Evolutionary conservation across 2,329 filamentous ascomycete species (phyloP).

Genomic region (Pseudohalonectria lignicola): DNA sequence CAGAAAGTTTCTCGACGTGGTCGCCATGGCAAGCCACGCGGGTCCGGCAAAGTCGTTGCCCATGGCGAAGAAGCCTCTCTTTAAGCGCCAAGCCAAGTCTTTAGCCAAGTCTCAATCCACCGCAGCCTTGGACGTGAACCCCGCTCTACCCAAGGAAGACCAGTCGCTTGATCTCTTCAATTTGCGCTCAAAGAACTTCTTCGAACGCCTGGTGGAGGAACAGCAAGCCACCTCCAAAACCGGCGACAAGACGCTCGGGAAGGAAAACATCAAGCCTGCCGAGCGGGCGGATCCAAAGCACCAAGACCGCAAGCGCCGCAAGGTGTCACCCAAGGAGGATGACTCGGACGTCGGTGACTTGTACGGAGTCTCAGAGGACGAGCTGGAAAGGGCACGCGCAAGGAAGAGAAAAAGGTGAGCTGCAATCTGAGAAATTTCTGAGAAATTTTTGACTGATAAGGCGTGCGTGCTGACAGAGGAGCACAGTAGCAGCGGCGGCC

Average conservation of each 20-base stretch:
- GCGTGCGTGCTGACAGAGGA: not conserved
- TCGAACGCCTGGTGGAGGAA: constrained; percentile 19
- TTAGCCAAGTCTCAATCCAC: not conserved
- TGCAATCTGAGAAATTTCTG: too few relatives aligned
- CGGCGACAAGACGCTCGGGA: not conserved
- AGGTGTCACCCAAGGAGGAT: constrained; percentile 5
- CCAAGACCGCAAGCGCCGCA: constrained; percentile 12
- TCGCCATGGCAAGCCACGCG: too few relatives aligned
- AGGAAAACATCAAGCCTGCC: constrained; percentile 23
- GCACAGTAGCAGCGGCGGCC: not conserved
- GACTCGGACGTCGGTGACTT: constrained; percentile 4
- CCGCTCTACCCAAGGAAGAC: constrained; percentile 8
- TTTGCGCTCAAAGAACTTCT: constrained; percentile 37
- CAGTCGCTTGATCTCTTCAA: constrained; percentile 36
- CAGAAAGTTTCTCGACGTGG: too few relatives aligned
- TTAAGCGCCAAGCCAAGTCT: constrained; percentile 7
- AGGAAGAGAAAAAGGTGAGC: too few relatives aligned
- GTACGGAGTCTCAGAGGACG: constrained; percentile 1
- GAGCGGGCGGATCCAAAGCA: constrained; percentile 7
- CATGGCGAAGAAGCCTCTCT: constrained; percentile 7
- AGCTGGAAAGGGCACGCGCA: not conserved
- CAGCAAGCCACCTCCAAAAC: not conserved
- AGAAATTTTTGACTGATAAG: not conserved
- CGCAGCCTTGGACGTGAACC: not conserved
- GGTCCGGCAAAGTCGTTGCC: not conserved